phyloP scores from a whole-genome alignment of 108 stramenopile species.

The Nitzschia sp. region DNA sequence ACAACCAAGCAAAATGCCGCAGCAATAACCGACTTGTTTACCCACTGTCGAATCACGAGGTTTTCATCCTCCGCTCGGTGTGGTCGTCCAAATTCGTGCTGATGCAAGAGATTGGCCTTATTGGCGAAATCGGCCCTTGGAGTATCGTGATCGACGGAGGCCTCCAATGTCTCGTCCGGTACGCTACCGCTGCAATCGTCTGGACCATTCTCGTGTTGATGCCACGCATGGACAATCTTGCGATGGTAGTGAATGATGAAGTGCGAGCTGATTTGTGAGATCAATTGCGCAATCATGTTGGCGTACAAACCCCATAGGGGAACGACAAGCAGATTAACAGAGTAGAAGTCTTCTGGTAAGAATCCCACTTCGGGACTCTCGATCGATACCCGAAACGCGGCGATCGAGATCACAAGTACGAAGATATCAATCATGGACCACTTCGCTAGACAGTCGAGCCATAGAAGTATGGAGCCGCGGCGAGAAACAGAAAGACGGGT shows the following conservation, averaged over 20 bases:
- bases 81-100: constrained; percentile 37
- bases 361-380: constrained; percentile 65
- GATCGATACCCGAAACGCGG: constrained; percentile 68
- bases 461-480: constrained; percentile 60
- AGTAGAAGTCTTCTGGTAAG: constrained; percentile 69
- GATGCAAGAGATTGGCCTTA: constrained; percentile 8
- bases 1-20: constrained; percentile 30
- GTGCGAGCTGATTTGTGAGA: constrained; percentile 78
- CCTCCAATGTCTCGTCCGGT: too few species aligned
- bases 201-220: too few species aligned
- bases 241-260: constrained; percentile 84
- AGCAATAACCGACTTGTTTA: constrained; percentile 40
- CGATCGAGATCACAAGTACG: constrained; percentile 67
- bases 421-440: constrained; percentile 77
- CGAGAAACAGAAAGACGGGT: constrained; percentile 42
- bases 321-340: constrained; percentile 68
- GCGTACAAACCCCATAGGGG: constrained; percentile 86
- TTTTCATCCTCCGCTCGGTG: constrained; percentile 45
- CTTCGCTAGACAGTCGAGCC: constrained; percentile 81
- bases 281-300: constrained; percentile 78
- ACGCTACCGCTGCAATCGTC: too few species aligned
- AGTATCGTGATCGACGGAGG: too few species aligned
- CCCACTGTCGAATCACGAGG: constrained; percentile 35
- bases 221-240: constrained; percentile 29
- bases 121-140: not conserved